Conservation (phyloP, 108 stramenopile genomes). For the Fragilaria crotonensis region DNA sequence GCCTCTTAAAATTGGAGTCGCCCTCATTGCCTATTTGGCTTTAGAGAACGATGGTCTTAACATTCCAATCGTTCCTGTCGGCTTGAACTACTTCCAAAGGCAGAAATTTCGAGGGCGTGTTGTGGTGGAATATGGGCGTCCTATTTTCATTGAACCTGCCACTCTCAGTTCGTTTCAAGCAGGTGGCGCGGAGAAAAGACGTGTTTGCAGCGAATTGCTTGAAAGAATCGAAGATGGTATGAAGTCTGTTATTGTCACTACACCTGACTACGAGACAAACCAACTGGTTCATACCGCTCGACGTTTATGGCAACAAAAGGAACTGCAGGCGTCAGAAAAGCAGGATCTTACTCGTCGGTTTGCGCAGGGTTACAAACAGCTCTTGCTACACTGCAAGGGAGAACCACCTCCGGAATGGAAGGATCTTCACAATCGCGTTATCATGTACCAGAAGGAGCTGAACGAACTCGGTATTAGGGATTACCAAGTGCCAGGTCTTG, state of each 20-base stretch:
- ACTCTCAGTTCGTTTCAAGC: conserved; percentile 56
- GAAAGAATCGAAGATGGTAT: conserved; percentile 83
- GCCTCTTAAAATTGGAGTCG: conserved; percentile 97
- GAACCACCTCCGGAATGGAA: conserved; percentile 81
- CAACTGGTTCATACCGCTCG: conserved; percentile 91
- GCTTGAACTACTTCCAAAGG: conserved; percentile 93
- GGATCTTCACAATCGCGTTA: conserved; percentile 67
- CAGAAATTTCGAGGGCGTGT: conserved; percentile 89
- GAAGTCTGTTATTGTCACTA: conserved; percentile 89
- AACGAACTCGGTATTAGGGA: conserved; percentile 85
- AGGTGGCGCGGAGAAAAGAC: conserved; percentile 60
- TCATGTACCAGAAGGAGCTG: conserved; percentile 76
- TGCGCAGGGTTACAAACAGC: conserved; percentile 87
- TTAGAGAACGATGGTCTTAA: conserved; percentile 85
- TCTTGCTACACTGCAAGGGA: conserved; percentile 48
- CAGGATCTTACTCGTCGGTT: conserved; percentile 92
- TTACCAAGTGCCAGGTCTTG: conserved; percentile 80
- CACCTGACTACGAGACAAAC: conserved; percentile 91
- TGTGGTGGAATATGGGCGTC: conserved; percentile 81
- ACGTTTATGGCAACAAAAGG: conserved; percentile 72
- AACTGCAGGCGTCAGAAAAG: conserved; percentile 40
- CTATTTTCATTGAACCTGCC: conserved; percentile 67
- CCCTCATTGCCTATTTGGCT: conserved; percentile 91
- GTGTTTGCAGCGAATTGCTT: conserved; percentile 80
- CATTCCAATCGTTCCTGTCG: conserved; percentile 95